Conservation (phyloP, 148 eudicot species). For the Rhododendron griersonianum region DNA sequence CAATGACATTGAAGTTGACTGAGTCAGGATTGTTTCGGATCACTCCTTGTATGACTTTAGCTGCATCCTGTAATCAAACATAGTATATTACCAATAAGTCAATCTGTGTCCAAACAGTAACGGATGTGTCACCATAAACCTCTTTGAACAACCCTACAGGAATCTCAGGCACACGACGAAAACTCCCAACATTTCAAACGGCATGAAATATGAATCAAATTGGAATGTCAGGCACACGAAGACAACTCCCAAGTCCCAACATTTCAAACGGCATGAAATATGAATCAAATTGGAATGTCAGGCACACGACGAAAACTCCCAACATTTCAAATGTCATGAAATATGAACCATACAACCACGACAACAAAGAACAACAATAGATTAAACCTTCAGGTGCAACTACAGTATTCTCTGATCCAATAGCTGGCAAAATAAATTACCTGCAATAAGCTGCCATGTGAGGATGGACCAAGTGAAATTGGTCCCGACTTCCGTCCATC, state of each 20-base stretch:
- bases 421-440: conserved; percentile 27
- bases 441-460: conserved; percentile 64
- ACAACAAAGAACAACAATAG: background rate
- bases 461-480: conserved; percentile 72
- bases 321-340: background rate
- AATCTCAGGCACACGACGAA: background rate
- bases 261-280: background rate
- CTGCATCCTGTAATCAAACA: conserved; percentile 61
- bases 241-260: background rate
- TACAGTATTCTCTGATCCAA: background rate
- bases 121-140: background rate
- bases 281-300: background rate
- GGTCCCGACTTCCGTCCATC: conserved; percentile 88
- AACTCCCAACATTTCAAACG: background rate
- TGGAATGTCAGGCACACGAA: background rate
- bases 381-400: background rate
- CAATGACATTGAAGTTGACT: conserved; percentile 83
- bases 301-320: background rate
- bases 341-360: background rate
- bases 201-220: background rate
- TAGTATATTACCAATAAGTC: background rate
- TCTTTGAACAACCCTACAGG: background rate
- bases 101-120: background rate
- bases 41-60: conserved; percentile 64
- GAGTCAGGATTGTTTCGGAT: conserved; percentile 74